Evolutionary conservation across 495 filamentous ascomycete genomes (phyloP), one percentile per base, ranked within the genome.

Genomic region (Hypoxylon perforatum): DNA sequence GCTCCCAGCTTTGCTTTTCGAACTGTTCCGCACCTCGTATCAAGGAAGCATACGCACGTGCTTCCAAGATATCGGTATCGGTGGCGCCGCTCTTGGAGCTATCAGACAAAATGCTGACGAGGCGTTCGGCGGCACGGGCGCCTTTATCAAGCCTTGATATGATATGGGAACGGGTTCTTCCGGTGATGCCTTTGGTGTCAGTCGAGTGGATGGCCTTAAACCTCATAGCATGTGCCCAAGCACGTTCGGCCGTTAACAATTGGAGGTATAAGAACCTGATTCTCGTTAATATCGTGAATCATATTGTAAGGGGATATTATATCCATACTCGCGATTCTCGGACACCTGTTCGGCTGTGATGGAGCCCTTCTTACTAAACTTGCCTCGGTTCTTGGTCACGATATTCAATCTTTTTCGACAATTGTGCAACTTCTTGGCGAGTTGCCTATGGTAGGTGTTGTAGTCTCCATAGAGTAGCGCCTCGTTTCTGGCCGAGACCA

Each of bases 201-300:
- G 91, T 87, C 39, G 92, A 86, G 74, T 96, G 91, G 19, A 86
- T 77, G 5, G 93, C 86, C 76, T 97, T 97, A 85, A 97, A 92
- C 66, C 91, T 84, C 93, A 97, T 95, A 51, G 94, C 96, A 73
- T 97, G 89, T 1, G 96, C 96, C 93, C 96, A 98, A 52, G 96
- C 92, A 65, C 96, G 86, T 79, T 99, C 96, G 58, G 93, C 86
- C 30, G 88, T 90, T 65, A 97, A 86, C 54, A 99, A 84, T 41
- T 94, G 82, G 41, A 96, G 84, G 61, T 92, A 83, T 38, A 91
- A 86, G 74, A 89, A 94, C 71, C 94, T 97, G 58, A 23, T 51
- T 58, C 41, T 12, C 2, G 44, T 71, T 25, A 70, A 66, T 23
- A 19, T 63, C 47, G 47, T 41, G 33, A 45, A 14, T 18, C n/a